Conservation (phyloP, 257 asterid genomes). For the Fraxinus excelsior region DNA sequence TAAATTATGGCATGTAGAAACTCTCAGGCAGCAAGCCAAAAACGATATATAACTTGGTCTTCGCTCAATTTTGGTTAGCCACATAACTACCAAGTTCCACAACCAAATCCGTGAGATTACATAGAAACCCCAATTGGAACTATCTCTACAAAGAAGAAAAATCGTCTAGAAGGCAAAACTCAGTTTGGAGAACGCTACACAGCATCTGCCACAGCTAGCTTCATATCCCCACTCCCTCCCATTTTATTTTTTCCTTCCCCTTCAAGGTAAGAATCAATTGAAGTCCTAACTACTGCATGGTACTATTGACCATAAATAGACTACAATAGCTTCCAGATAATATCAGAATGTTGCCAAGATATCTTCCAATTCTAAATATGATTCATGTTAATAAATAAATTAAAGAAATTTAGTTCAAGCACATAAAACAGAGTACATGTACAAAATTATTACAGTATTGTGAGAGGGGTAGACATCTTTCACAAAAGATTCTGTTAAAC, state of each 20-base stretch:
- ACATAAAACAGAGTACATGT: constrained; percentile 40
- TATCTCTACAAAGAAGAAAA: not conserved
- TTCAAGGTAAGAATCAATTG: not conserved
- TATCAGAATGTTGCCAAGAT: constrained; percentile 13
- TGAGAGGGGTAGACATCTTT: constrained; percentile 35
- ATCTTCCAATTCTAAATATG: constrained; percentile 31
- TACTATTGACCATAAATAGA: not conserved
- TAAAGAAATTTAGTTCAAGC: constrained; percentile 34
- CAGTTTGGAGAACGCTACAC: not conserved
- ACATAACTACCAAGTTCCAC: not conserved
- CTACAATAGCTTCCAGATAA: not conserved
- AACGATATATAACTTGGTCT: not conserved
- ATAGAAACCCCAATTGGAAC: not conserved
- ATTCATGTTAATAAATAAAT: constrained; percentile 35
- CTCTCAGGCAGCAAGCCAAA: not conserved
- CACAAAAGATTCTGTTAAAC: constrained; percentile 27
- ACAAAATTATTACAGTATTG: constrained; percentile 52
- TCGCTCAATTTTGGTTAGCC: not conserved
- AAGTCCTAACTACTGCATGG: not conserved
- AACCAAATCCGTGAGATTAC: not conserved
- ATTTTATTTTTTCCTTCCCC: not conserved
- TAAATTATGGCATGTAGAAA: not conserved
- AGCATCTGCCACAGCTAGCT: not conserved
- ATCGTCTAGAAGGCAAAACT: not conserved
- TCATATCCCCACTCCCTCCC: not conserved